Evolutionary conservation across 257 asterid species (phyloP).

Genomic region (Misopates orontium): DNA sequence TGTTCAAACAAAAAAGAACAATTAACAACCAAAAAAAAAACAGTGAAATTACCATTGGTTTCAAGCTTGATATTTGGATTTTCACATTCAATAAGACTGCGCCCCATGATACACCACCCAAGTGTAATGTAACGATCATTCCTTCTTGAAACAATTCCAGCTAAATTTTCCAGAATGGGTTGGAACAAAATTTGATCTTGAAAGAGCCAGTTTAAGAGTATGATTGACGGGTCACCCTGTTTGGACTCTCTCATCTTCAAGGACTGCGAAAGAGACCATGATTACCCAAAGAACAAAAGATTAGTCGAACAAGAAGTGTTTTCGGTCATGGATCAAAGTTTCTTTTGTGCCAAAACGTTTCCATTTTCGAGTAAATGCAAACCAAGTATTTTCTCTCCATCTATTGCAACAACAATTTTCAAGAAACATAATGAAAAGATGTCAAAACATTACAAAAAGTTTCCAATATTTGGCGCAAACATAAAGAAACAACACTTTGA

Average conservation of each 20-base stretch:
- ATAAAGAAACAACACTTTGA: too few species aligned
- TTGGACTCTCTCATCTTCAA: slow-evolving; percentile 48
- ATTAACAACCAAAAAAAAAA: not conserved
- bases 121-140: slow-evolving; percentile 73
- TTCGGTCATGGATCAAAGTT: too few species aligned
- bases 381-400: too few species aligned
- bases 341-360: too few species aligned
- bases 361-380: too few species aligned
- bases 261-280: slow-evolving; percentile 40
- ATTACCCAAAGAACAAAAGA: not conserved
- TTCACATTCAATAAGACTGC: slow-evolving; percentile 62
- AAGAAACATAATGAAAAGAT: too few species aligned
- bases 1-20: not conserved
- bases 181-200: slow-evolving; percentile 64
- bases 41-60: slow-evolving; percentile 52
- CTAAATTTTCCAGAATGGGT: slow-evolving; percentile 44
- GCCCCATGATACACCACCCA: slow-evolving; percentile 89
- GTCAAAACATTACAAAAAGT: too few species aligned
- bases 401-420: too few species aligned
- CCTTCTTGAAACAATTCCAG: slow-evolving; percentile 53
- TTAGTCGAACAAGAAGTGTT: not conserved
- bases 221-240: slow-evolving; percentile 53
- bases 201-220: slow-evolving; percentile 86
- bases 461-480: too few species aligned
- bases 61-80: slow-evolving; percentile 34